Conservation (phyloP, 1,284 basidiomycete genomes). For the Afroboletus lepidellus region DNA sequence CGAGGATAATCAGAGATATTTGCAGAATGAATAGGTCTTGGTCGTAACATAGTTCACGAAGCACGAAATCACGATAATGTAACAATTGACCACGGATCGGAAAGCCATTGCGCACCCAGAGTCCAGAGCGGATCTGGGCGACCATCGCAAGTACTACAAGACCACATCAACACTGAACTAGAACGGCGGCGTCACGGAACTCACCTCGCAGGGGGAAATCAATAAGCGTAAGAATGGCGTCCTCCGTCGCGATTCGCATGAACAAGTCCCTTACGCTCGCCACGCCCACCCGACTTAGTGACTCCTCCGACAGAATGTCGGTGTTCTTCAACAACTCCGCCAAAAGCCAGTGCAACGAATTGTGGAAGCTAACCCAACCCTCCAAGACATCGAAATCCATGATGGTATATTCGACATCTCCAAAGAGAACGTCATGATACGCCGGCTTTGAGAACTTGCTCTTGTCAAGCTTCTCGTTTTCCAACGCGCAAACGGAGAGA, state of each 20-base stretch:
- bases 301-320: constrained; percentile 56
- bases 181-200: constrained; percentile 16
- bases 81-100: constrained; percentile 94
- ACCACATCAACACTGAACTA: neutral
- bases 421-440: constrained; percentile 68
- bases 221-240: constrained; percentile 67
- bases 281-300: constrained; percentile 51
- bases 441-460: constrained; percentile 58
- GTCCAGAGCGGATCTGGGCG: constrained; percentile 90
- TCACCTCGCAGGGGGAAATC: constrained; percentile 86
- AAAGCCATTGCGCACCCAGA: constrained; percentile 98
- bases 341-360: constrained; percentile 90
- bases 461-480: constrained; percentile 64
- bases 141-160: constrained; percentile 80
- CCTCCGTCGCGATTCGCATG: constrained; percentile 56
- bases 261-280: constrained; percentile 61
- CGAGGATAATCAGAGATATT: constrained; percentile 75
- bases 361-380: constrained; percentile 92
- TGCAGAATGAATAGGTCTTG: constrained; percentile 95
- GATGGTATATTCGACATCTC: constrained; percentile 55
- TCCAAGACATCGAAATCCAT: constrained; percentile 78
- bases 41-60: constrained; percentile 95
- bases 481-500: constrained; percentile 65
- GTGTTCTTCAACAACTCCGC: constrained; percentile 89
- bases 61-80: constrained; percentile 95